A percentile compares a stretch with the other conserved stretches of the same genome.
Conservation (phyloP, 345 rosid genomes). For the Cochlearia excelsa region DNA sequence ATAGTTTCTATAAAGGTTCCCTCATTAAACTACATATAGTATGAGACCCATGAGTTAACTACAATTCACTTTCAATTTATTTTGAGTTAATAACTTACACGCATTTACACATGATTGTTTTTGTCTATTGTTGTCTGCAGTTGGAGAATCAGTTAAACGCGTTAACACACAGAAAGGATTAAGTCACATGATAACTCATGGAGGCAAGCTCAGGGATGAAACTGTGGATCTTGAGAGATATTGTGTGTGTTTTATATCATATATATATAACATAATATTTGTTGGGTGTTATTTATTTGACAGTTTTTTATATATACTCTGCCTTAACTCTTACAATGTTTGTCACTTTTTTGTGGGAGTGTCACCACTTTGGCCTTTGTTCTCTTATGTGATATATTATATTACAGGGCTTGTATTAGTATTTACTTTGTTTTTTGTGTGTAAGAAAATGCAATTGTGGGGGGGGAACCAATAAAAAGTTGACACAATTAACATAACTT, state of each 20-base stretch:
- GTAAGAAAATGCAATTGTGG: conserved; percentile 1
- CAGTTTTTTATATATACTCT: conserved; percentile 11
- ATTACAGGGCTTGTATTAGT: conserved; percentile 12
- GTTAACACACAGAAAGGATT: conserved; percentile 39
- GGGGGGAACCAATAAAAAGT: too few relatives aligned
- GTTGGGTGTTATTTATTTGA: conserved; percentile 35
- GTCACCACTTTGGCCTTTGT: conserved; percentile 13
- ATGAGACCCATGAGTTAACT: conserved; percentile 9
- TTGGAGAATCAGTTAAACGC: conserved; percentile 62
- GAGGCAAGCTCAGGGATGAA: conserved; percentile 23
- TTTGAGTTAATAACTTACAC: neutral
- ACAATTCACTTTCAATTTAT: conserved; percentile 4
- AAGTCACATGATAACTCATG: conserved; percentile 33
- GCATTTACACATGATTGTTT: neutral
- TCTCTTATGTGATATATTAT: conserved; percentile 18
- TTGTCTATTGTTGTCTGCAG: conserved; percentile 42
- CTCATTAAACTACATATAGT: conserved; percentile 8
- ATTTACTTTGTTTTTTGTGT: neutral
- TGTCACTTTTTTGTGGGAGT: conserved; percentile 11
- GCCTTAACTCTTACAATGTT: neutral
- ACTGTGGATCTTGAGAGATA: conserved; percentile 3
- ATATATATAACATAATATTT: neutral
- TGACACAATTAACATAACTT: too few relatives aligned
- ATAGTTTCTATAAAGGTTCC: conserved; percentile 15
- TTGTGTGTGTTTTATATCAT: conserved; percentile 27